Evolutionary conservation across 2,329 filamentous ascomycete genomes (phyloP).

Genomic region (Claviceps sp.): DNA sequence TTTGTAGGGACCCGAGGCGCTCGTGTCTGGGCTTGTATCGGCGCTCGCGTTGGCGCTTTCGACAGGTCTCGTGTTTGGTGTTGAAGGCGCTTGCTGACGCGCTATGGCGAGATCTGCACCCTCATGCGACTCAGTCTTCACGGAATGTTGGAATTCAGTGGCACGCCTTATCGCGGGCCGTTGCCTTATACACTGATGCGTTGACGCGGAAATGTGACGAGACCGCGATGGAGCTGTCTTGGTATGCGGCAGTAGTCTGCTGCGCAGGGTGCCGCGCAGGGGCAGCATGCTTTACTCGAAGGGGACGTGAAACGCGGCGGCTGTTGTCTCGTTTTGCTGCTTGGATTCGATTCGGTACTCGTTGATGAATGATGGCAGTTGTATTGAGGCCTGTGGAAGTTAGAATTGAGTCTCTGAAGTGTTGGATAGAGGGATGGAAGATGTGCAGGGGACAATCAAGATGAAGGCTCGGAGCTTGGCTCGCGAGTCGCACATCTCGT

Average conservation of each 20-base stretch:
- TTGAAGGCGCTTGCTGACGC: background rate
- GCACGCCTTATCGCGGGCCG: slow-evolving; percentile 1
- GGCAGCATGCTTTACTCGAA: background rate
- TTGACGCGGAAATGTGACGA: slow-evolving; percentile 5
- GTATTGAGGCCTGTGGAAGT: no score
- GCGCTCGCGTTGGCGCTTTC: no score
- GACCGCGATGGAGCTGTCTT: background rate
- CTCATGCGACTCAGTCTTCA: background rate
- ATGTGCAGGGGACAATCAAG: no score
- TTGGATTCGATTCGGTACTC: no score
- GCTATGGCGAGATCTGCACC: no score
- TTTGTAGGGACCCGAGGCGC: slow-evolving; percentile 3
- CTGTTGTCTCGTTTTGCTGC: no score
- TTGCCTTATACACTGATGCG: background rate
- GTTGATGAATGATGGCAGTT: no score
- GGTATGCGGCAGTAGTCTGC: background rate
- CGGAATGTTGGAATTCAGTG: no score
- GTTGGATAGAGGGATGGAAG: no score
- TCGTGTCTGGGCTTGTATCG: background rate
- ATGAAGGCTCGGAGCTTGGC: no score
- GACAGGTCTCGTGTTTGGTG: background rate
- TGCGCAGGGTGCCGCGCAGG: background rate
- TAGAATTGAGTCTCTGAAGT: no score
- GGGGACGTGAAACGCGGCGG: background rate
- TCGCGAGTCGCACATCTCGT: no score